Evolutionary conservation across 805 yeast genomes (phyloP).

Genomic region (Brettanomyces custersianus): DNA sequence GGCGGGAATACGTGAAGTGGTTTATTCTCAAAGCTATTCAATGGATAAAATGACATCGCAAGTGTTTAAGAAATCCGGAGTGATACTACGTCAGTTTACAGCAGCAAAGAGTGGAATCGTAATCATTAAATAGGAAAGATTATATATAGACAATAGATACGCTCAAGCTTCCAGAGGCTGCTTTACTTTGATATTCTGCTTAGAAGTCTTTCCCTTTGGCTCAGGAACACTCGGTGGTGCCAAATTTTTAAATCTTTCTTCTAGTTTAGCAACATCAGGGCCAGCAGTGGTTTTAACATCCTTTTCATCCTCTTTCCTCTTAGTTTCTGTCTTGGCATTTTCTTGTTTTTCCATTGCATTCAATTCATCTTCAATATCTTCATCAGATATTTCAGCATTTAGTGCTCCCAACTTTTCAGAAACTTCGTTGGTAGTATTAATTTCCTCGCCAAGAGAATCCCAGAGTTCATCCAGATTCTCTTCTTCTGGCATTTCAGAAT

Average conservation of each 20-base stretch:
- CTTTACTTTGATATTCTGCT: not conserved
- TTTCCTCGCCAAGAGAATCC: constrained; percentile 12
- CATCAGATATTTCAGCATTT: constrained; percentile 1
- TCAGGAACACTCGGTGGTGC: too few relatives aligned
- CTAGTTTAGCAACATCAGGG: constrained; percentile 2
- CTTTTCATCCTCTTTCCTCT: constrained; percentile 3
- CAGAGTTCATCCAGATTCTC: constrained; percentile 14
- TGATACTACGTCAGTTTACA: constrained; percentile 53
- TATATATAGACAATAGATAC: not conserved
- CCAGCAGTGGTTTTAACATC: not conserved
- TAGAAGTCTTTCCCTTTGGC: constrained; percentile 2
- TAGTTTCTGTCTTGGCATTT: constrained; percentile 1
- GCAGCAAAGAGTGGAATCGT: constrained; percentile 27
- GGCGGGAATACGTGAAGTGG: constrained; percentile 83
- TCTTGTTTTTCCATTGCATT: constrained; percentile 6
- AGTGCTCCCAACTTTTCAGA: constrained; percentile 8
- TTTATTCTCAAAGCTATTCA: constrained; percentile 83
- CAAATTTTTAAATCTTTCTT: constrained; percentile 6
- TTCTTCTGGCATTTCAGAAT: constrained; percentile 11
- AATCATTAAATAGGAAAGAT: not conserved
- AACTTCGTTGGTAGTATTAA: constrained; percentile 13
- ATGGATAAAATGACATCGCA: constrained; percentile 77
- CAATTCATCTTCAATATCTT: constrained; percentile 18
- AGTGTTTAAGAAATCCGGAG: constrained; percentile 69
- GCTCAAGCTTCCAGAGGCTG: not conserved